Percentiles rank a stretch among this genome's conserved stretches.
These are phyloP conservation scores for Trypanosoma grayi DNA, from an alignment of 208 protist species.

Conservation along the genomic window DNA sequence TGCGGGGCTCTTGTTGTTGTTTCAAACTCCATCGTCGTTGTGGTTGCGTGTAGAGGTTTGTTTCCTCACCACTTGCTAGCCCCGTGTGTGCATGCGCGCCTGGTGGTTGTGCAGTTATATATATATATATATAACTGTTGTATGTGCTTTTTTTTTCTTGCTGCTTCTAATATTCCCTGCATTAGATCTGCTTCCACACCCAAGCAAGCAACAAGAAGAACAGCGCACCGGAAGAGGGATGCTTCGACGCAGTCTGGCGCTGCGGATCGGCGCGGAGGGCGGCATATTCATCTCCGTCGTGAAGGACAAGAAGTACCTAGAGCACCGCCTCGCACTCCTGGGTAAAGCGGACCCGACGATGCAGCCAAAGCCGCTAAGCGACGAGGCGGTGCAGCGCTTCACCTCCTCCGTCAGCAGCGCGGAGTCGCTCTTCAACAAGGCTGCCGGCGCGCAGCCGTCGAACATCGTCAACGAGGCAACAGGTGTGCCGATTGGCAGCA, in stretches of 20 bases:
- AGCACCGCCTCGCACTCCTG: conserved; percentile 76
- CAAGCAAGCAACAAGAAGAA: background rate
- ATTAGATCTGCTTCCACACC: too few relatives aligned
- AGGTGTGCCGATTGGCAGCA: conserved; percentile 77
- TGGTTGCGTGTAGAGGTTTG: too few relatives aligned
- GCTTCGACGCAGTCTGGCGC: conserved; percentile 53
- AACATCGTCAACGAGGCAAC: conserved; percentile 88
- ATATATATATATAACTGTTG: background rate
- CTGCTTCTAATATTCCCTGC: conserved; percentile 3
- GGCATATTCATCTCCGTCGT: conserved; percentile 74
- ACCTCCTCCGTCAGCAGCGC: conserved; percentile 76
- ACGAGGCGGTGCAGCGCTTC: conserved; percentile 81
- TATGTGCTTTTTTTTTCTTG: conserved; percentile 1
- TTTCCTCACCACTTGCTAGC: too few relatives aligned
- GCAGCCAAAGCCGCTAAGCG: conserved; percentile 46
- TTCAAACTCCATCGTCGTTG: too few relatives aligned
- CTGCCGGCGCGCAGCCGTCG: conserved; percentile 64
- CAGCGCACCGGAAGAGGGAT: conserved; percentile 18
- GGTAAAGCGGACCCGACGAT: conserved; percentile 61
- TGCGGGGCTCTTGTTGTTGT: background rate
- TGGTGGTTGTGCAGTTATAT: background rate
- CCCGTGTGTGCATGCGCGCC: background rate
- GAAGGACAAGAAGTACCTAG: conserved; percentile 74
- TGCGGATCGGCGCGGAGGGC: conserved; percentile 72
- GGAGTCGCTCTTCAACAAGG: conserved; percentile 86